phyloP scores from a whole-genome alignment of 2,329 filamentous ascomycete species.

The Dactylellina leptospora region DNA sequence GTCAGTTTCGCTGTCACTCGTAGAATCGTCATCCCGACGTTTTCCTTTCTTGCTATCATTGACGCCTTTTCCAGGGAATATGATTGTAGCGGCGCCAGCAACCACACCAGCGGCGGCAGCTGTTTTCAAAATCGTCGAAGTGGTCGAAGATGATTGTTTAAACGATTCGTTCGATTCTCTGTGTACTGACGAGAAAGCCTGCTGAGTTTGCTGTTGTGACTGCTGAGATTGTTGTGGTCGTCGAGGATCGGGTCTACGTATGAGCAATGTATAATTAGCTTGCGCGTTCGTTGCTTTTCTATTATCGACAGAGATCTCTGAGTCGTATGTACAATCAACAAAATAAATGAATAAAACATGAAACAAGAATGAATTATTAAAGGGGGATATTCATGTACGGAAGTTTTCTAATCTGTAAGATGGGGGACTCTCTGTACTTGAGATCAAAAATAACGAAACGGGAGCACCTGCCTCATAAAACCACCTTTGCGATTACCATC shows the following conservation, averaged over 20 bases:
- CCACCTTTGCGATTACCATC: conserved; percentile 22
- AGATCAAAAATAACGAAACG: conserved; percentile 31
- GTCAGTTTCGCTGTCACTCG: conserved; percentile 30
- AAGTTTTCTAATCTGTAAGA: not conserved
- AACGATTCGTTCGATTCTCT: conserved; percentile 21
- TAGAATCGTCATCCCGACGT: conserved; percentile 25
- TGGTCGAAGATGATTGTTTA: conserved; percentile 14
- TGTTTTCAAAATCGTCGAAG: conserved; percentile 27
- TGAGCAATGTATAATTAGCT: conserved; percentile 40
- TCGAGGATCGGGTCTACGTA: conserved; percentile 47
- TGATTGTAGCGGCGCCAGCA: conserved; percentile 17
- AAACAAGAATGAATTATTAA: conserved; percentile 10
- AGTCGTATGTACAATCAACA: conserved; percentile 19
- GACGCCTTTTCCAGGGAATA: conserved; percentile 25
- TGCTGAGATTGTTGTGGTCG: conserved; percentile 24
- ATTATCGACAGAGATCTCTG: conserved; percentile 20
- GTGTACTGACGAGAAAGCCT: conserved; percentile 14
- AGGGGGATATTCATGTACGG: too few species aligned
- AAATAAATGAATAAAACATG: not conserved
- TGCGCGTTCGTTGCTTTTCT: conserved; percentile 10
- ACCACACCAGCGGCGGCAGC: conserved; percentile 10
- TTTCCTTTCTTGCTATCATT: conserved; percentile 5
- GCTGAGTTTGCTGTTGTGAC: conserved; percentile 30
- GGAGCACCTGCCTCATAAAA: conserved; percentile 46
- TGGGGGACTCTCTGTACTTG: not conserved